Evolutionary conservation across 805 yeast species (phyloP).

Genomic region (Soucietia sequanensis): DNA sequence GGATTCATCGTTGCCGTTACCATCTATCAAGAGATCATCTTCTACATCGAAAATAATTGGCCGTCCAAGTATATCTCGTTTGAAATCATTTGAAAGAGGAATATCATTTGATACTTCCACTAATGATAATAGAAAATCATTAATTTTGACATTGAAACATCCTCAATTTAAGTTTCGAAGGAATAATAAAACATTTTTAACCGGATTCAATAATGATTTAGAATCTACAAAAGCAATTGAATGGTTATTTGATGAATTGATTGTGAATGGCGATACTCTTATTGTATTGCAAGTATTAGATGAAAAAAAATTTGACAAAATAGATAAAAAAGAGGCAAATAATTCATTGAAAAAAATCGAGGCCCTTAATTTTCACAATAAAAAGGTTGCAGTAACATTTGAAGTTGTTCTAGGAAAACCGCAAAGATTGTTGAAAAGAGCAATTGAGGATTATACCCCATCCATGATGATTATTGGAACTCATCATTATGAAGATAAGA

Average conservation of each 20-base stretch:
- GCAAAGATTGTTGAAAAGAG: conserved; percentile 34
- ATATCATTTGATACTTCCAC: conserved; percentile 40
- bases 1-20: not conserved
- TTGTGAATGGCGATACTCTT: conserved; percentile 43
- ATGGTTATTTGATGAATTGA: conserved; percentile 46
- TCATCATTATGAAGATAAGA: conserved; percentile 26
- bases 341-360: conserved; percentile 28
- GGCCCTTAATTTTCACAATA: conserved; percentile 30
- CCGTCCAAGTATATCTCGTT: conserved; percentile 11
- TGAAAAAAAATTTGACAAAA: conserved; percentile 25
- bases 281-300: conserved; percentile 42
- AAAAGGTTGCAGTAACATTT: conserved; percentile 37
- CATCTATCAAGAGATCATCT: conserved; percentile 7
- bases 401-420: conserved; percentile 44
- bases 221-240: conserved; percentile 41
- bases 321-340: conserved; percentile 31
- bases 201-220: conserved; percentile 37
- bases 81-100: conserved; percentile 34
- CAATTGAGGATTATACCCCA: conserved; percentile 42
- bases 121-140: conserved; percentile 30
- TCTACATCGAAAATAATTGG: conserved; percentile 3
- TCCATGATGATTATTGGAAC: conserved; percentile 47
- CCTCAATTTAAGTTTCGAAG: conserved; percentile 43
- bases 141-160: conserved; percentile 41
- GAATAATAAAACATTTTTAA: conserved; percentile 41